Base-by-base conservation (phyloP, 352 stramenopile genomes). In the Phytopythium cucurbitacearum region DNA sequence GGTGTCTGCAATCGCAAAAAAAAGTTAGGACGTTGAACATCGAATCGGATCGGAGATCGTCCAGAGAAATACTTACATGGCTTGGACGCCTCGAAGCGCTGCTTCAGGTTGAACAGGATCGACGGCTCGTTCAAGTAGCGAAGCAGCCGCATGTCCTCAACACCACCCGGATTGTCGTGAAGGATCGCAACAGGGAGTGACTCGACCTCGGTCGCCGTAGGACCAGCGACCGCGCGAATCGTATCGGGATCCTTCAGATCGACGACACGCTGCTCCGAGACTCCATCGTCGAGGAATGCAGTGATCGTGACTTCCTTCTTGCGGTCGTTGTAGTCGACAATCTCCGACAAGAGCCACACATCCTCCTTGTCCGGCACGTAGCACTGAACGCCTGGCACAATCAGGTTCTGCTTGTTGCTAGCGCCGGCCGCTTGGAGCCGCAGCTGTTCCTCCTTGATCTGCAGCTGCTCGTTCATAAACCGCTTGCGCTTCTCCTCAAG, bases 41-140 rank as follows among this genome's bases (percentile, higher is more conserved):
- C 21, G 5, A n/a, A 40, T 2, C 15, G n/a, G 15, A 16, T 7
- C 10, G 12, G 13, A 13, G 2, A 16, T 33, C 13, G 9, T 6
- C 2, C 11, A 48, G 54, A 39, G 4, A 13, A 36, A 34, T 5
- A 73, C 68, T 21, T 80, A 84, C 70, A 99, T 11, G 96, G 96
- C 69, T 96, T 89, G 9, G 86, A 90, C 7, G 76, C 76, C 36
- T 89, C 84, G 53, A 96, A 97, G 4, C 91, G 82, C 60, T 90
- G 78, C 59, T 96, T 94, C 56, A 98, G 71, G 69, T 97, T 98
- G 76, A 96, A 97, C 34, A 98, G 67, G 58, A 98, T 97, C 12
- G 86, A 94, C 44, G 91, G 88, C 52, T 97, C 90, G 61, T 98
- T 96, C 52, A 98, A 67, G 72, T 96, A 95, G 16, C 79, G 81